Evolutionary conservation across 228 moss, liverwort and hornwort genomes (phyloP), one percentile per base, ranked within the genome.

Genomic region (Sphagnum magellanicum): DNA sequence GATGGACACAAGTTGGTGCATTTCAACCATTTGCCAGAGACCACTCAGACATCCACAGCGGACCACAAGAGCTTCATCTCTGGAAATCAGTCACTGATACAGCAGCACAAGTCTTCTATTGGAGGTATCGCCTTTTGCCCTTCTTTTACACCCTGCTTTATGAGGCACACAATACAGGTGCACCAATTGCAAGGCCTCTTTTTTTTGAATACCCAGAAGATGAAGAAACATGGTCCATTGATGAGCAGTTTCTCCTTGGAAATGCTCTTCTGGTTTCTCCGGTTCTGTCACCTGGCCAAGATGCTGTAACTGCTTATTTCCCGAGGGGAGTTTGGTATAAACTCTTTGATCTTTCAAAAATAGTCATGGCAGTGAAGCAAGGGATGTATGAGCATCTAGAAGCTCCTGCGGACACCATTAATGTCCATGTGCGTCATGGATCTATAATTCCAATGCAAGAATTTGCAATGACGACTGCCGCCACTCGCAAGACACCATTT

Each of bases 1-100:
- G 91, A 47, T 96, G 96, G 96, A 90, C 91, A n/a, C 79, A 96
- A 52, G 85, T 86, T 47, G 85, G 85, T 66, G 82, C 85, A 16
- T 86, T 86, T 66, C 82, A 86, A 76, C 91, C 94, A 5, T 91
- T 94, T 70, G 80, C 91, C 46, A 82, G 91, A 47, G 84, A 91
- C 53, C 94, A 94, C 64, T 76, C 82, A 6, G 88, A 91, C 5
- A 81, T 82, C n/a, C 70, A 74, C 11, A 70, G 50, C 12, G 78
- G 51, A 57, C 77, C 76, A 1, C 94, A 94, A 57, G 91, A 91
- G 81, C 79, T 94, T 46, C 91, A 91, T 55, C 17, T 89, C 0
- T 94, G 91, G 91, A 77, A 89, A 6, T 83, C 86, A 0, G 91
- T 91, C 0, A 84, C 91, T 0, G 73, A 79, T 49, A 81, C 74